Evolutionary conservation across 176 grass and related monocot species (phyloP), one percentile per base, ranked within the genome.

Genomic region (Carex parvula): DNA sequence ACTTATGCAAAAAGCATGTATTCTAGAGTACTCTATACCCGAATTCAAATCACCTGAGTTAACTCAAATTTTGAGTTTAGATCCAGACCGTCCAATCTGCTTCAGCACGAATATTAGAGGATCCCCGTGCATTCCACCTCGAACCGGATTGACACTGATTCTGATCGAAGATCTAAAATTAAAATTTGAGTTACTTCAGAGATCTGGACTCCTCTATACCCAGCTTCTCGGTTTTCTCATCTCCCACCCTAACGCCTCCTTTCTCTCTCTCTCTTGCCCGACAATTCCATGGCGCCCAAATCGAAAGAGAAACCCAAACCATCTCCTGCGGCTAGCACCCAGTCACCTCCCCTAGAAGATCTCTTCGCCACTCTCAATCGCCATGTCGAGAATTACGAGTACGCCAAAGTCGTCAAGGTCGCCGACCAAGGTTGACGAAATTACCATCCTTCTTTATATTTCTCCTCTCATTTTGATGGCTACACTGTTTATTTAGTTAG

Each of bases 361-460:
- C 93, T 98, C 58, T 98, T 98, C 86, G 52, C 89, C 83, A 35
- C 86, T 29, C 86, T 98, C 65, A 61, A 98, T 86, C 83, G 93
- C 57, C 93, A 95, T 85, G 76, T 79, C 79, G 12, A 93, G 81
- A 84, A 83, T 24, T 79, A 64, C 5, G 86, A 93, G 67, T 91
- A 81, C 84, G 5, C 70, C 1, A 82, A 92, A 61, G 89, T 84
- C 81, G 91, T 70, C 86, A 91, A 92, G 75, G 89, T 98, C 86
- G 89, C 95, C 32, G 91, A 98, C 89, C 93, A 98, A 95, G 93
- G 95, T 98, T 11, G 64, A 74, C 55, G n/a, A 42, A 52, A 29
- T 35, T 42, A n/a, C 18, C 54, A 42, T 39, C 60, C 54, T 18
- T 24, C 20, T 41, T 30, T 1, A 50, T 46, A 46, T 39, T 46